Evolutionary conservation across 169 alveolate genomes (phyloP), one percentile per base, ranked within the genome.

Genomic region (Eimeria necatrix): DNA sequence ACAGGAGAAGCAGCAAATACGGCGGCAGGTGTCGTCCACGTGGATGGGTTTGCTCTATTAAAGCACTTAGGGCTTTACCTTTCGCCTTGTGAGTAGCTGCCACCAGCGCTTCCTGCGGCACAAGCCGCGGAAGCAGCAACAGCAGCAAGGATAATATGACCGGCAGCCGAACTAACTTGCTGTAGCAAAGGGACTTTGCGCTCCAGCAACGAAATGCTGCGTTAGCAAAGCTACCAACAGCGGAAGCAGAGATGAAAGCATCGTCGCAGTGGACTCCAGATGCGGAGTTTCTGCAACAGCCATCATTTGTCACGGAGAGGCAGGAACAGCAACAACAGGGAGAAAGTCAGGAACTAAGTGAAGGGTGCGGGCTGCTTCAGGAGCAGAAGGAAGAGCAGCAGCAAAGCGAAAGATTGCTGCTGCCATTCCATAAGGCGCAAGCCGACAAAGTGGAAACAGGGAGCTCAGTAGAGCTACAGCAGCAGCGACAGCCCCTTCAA

Each of bases 401-500:
- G 59, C 91, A 56, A 18, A 5, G 53, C 41, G 24, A 60, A 59
- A n/a, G 60, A 24, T 83, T 83, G 76, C 76, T 83, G 91, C 91
- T 83, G 60, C 91, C 70, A 14, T 56, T 52, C 56, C 22, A 22
- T 24, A 52, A 14, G 20, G 14, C 56, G 46, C 49, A 60, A 16
- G 49, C 64, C 7, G 71, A 22, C 6, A n/a, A 14, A 46, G 64
- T 24, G 32, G n/a, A 48, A 8, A 7, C 0, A 8, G 87, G 52
- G 46, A n/a, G 52, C 22, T 18, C 64, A 46, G 64, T 52, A 26
- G 76, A 83, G 59, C 91, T 7, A 51, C 89, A 80, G 76, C 91
- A 83, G 20, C 91, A 83, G 48, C 76, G 56, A 52, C 91, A 53
- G 59, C 56, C 24, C 74, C 91, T 26, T 2, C 76, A 83, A 74